Evolutionary conservation across 139 green algal genomes (phyloP), one percentile per base, ranked within the genome.

Genomic region (Chlorella ohadii): DNA sequence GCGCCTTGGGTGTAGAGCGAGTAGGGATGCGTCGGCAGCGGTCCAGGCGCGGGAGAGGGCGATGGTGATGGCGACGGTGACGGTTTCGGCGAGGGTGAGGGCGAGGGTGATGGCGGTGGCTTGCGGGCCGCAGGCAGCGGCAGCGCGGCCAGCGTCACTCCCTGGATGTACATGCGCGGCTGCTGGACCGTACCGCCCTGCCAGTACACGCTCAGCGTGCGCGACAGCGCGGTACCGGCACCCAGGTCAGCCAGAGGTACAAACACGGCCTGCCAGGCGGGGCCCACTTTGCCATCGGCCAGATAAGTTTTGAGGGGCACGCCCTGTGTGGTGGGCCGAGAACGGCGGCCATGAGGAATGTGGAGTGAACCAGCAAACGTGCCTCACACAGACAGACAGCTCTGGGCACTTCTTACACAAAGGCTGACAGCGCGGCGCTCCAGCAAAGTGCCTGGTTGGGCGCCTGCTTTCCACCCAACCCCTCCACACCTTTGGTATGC

Each of bases 251-350:
- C 31, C 33, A 80, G 55, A 23, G 74, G 74, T 7, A 80, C 34
- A 47, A 56, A 80, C 31, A 80, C 74, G 16, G 47, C n/a, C 55
- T 68, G 55, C 74, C 74, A 80, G 55, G 74, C 22, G 27, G 33
- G 31, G 31, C 51, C 31, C 15, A 13, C 74, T 51, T n/a, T 51
- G 20, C 33, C 55, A 17, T 39, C 55, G 4, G 13, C 51, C 74
- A 80, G 17, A 33, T 68, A 51, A 31, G 28, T 33, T 16, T 23
- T 25, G 11, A 80, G 74, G 1, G 74, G 74, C 33, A 70, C 55
- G 22, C 41, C 33, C 74, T 80, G 74, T 55, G 19, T 4, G 44
- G n/a, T 0, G 16, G 3, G 38, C 1, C 5, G 68, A 38, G 61
- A 36, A 9, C 25, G 4, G 25, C 20, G 13, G 22, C 20, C 33